Base-by-base conservation (phyloP, 805 yeast genomes). In the Starmerella bacillaris region DNA sequence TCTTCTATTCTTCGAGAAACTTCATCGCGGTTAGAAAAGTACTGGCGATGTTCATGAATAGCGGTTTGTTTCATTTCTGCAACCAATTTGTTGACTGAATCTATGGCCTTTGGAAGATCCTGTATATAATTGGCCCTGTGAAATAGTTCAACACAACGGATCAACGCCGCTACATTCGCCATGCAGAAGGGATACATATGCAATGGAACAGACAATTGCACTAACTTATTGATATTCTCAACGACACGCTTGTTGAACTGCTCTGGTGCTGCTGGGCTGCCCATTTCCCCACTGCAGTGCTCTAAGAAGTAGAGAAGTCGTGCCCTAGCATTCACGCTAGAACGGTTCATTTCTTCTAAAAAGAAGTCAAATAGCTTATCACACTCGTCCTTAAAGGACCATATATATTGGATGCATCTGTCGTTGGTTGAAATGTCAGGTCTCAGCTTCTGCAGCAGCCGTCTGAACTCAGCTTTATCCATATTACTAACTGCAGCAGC, bases 391-490 rank as follows among this genome's bases (percentile, higher is more conserved):
- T 58, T 50, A 47, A 74, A 41, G 24, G 43, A 37, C 18, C 41
- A 18, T 21, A 54, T 30, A 30, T 50, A 52, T 31, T 44, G 47
- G 4, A 50, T 43, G 8, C 48, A 49, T 3, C 24, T 34, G 20
- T 53, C 52, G 24, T 51, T 51, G 9, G 49, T 42, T 11, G 47
- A 37, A 1, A 43, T 38, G 1, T 82, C 66, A 0, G 93, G 84
- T 29, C 71, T 73, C 28, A 86, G 58, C 5, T 63, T 54, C 44
- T 72, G 65, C 36, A 84, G 61, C 30, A 72, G 67, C 46, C 73
- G 78, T 4, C 80, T 94, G 53, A 86, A 79, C 1, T 94, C 74
- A 51, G 84, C 94, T 92, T 84, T 80, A 15, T 26, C 18, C 29
- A 26, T 26, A 12, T 12, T 9, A 9, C 11, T 12, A 12, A 9